A percentile compares a stretch with the other conserved stretches of the same genome.
These are phyloP conservation scores for Ustilago loliicola DNA, from an alignment of 1,284 basidiomycete species.

Conservation along the genomic window DNA sequence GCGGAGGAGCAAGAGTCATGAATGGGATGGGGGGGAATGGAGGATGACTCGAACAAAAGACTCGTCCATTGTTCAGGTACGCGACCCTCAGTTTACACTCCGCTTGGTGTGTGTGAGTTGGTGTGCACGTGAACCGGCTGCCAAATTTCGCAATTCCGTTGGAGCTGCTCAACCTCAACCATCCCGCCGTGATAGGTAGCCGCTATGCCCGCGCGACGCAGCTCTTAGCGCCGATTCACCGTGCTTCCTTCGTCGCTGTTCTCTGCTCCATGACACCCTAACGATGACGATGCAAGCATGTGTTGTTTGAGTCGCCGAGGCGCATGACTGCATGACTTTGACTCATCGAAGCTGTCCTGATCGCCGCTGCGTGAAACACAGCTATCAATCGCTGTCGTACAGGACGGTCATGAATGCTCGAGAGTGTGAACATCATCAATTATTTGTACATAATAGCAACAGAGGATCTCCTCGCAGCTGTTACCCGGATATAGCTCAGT, in stretches of 20 bases:
- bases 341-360: neutral
- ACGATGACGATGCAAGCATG: neutral
- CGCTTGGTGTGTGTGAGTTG: no score
- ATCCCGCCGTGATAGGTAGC: slow-evolving; percentile 1
- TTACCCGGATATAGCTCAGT: slow-evolving; percentile 55
- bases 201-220: neutral
- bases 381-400: no score
- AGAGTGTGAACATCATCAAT: no score
- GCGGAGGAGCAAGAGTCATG: neutral
- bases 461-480: no score
- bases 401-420: no score
- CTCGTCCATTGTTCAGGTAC: neutral
- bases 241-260: neutral
- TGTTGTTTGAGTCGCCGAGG: neutral
- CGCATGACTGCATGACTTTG: neutral
- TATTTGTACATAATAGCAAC: neutral
- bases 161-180: neutral
- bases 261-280: neutral
- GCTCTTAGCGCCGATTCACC: neutral
- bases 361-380: neutral
- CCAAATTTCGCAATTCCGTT: slow-evolving; percentile 7
- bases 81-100: neutral
- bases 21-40: no score
- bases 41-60: neutral
- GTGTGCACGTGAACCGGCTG: neutral